Percentiles rank a stretch among this genome's conserved stretches.
Conservation (phyloP, 306 rosid genomes). For the Trifolium subterraneum region DNA sequence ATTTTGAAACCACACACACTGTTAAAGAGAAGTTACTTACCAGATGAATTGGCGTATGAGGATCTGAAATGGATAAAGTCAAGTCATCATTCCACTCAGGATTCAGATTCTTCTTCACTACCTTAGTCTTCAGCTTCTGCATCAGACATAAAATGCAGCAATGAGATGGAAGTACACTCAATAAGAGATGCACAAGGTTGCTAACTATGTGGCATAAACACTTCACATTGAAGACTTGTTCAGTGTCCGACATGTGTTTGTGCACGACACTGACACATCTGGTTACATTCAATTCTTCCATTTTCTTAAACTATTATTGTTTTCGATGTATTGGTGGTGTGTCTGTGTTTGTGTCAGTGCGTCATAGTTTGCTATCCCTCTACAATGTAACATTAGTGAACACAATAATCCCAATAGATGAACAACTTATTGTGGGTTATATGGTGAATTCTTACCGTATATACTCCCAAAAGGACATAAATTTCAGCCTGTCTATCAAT, state of each 20-base stretch:
- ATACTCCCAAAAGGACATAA: not conserved
- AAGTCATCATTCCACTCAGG: slow-evolving; percentile 91
- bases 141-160: slow-evolving; percentile 26
- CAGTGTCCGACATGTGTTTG: not conserved
- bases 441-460: not conserved
- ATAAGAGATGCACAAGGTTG: slow-evolving; percentile 5
- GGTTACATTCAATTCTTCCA: not conserved
- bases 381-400: not conserved
- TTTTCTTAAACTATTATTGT: not conserved
- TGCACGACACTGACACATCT: not conserved
- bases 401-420: not conserved
- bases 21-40: slow-evolving; percentile 55
- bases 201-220: not conserved
- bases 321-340: not conserved
- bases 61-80: slow-evolving; percentile 73
- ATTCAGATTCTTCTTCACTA: slow-evolving; percentile 61
- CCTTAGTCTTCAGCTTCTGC: slow-evolving; percentile 85
- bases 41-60: slow-evolving; percentile 57
- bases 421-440: not conserved
- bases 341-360: not conserved
- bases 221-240: not conserved
- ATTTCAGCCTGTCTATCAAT: not conserved
- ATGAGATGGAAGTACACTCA: slow-evolving; percentile 35
- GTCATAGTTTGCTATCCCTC: not conserved
- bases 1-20: slow-evolving; percentile 21